These are phyloP conservation scores for Apiospora koreana DNA, from an alignment of 2,329 filamentous ascomycete genomes.

Conservation along the genomic window DNA sequence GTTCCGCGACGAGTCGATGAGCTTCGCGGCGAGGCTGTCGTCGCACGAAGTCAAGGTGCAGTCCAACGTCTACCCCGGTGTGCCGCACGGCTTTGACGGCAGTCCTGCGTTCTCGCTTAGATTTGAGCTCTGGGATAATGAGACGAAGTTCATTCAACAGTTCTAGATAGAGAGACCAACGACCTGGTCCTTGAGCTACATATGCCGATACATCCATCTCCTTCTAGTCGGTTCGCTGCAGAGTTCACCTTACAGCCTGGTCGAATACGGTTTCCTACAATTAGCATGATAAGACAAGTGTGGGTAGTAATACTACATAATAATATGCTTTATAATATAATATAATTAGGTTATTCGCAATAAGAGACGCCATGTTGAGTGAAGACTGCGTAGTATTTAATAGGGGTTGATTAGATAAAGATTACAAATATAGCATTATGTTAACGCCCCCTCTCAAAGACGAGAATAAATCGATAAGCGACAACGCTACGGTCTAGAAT, in stretches of 20 bases:
- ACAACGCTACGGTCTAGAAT: not conserved
- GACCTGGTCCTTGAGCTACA: too few species aligned
- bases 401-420: not conserved
- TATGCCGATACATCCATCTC: too few species aligned
- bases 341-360: not conserved
- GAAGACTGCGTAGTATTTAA: not conserved
- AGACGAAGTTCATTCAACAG: not conserved
- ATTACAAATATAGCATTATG: not conserved
- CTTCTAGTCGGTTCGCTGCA: too few species aligned
- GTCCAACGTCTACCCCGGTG: not conserved
- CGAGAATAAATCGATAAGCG: not conserved
- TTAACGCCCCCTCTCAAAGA: not conserved
- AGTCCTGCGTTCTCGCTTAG: not conserved
- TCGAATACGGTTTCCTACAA: too few species aligned
- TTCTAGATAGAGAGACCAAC: too few species aligned
- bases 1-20: slow-evolving; percentile 19
- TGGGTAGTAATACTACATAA: too few species aligned
- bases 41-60: slow-evolving; percentile 11
- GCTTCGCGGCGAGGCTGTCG: slow-evolving; percentile 16
- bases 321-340: too few species aligned
- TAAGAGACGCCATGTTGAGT: not conserved
- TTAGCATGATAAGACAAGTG: too few species aligned
- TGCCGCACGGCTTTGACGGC: not conserved
- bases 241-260: too few species aligned
- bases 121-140: not conserved